These are phyloP conservation scores for Pancytospora philotis DNA, from an alignment of 371 early-diverging fungal species.

Conservation along the genomic window DNA sequence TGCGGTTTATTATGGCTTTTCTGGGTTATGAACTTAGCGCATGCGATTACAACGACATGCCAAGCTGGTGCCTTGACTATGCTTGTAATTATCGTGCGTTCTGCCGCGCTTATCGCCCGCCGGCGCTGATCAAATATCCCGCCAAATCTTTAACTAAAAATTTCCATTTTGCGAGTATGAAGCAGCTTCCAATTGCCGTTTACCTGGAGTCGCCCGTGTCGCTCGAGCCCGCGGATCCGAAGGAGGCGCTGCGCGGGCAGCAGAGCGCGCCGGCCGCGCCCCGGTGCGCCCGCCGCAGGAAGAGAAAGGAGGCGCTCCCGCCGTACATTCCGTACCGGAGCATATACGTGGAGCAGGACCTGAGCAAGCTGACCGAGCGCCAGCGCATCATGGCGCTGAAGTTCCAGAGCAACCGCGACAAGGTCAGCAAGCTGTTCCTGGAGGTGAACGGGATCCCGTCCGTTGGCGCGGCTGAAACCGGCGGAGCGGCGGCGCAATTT, in stretches of 20 bases:
- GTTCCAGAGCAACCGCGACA: not conserved
- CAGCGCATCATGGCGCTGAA: conserved; percentile 12
- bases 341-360: conserved; percentile 15
- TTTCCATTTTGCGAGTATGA: not conserved
- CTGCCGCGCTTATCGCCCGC: not conserved
- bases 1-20: no score
- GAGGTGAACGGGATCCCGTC: conserved; percentile 16
- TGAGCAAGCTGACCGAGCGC: conserved; percentile 17
- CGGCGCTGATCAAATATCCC: not conserved
- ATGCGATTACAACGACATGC: not conserved
- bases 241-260: not conserved
- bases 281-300: not conserved
- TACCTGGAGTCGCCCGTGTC: conserved; percentile 4
- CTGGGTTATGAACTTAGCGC: not conserved
- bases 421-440: conserved; percentile 6
- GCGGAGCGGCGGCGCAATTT: no score
- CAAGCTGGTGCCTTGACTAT: not conserved
- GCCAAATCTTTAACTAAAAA: not conserved
- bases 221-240: not conserved
- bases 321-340: conserved; percentile 10
- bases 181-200: conserved; percentile 3
- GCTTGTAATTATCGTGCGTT: not conserved
- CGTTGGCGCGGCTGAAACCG: no score
- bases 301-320: conserved; percentile 7
- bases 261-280: not conserved